Base-by-base conservation (phyloP, 805 yeast species). In the Lipomyces oligophaga region DNA sequence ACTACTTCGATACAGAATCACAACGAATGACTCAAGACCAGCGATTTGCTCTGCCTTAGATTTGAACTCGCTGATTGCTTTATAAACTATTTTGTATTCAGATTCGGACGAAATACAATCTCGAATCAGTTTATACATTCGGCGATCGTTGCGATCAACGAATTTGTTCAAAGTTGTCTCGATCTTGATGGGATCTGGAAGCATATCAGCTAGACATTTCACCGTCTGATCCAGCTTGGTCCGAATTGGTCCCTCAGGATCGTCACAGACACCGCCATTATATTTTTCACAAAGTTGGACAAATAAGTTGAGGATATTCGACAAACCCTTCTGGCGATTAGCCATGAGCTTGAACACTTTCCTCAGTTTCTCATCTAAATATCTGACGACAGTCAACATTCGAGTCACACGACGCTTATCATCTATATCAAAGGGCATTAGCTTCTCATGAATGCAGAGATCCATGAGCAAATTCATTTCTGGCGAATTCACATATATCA, bases 401-500 rank as follows among this genome's bases (percentile, higher is more conserved):
- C 93, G 68, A 5, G 66, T 60, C 0, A 80, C 80, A 45, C 95
- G 69, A 27, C 58, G 65, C 1, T 60, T 53, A 38, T 55, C 59
- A 31, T 62, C 63, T 2, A 38, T 55, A 16, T 77, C 78, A 22
- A 77, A 66, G 0, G 94, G 85, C 8, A 84, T 60, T 1, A 87
- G 58, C 42, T 73, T 70, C 47, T 82, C 87, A 55, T 80, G 74
- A 2, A 88, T 55, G 0, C 74, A 66, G 3, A 66, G 51, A 60
- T 87, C 96, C 11, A 86, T 83, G 10, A 75, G 67, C 10, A 80
- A 73, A 46, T 81, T 85, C 40, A 85, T 80, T 7, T 71, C 69
- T 41, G 67, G 73, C 57, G 84, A 88, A 60, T 86, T 85, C 53
- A 88, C 81, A 59, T 84, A 88, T 40, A 83, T 73, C 35, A 85